These are phyloP conservation scores for Samsoniella hepiali DNA, from an alignment of 2,329 filamentous ascomycete species.

Conservation along the genomic window DNA sequence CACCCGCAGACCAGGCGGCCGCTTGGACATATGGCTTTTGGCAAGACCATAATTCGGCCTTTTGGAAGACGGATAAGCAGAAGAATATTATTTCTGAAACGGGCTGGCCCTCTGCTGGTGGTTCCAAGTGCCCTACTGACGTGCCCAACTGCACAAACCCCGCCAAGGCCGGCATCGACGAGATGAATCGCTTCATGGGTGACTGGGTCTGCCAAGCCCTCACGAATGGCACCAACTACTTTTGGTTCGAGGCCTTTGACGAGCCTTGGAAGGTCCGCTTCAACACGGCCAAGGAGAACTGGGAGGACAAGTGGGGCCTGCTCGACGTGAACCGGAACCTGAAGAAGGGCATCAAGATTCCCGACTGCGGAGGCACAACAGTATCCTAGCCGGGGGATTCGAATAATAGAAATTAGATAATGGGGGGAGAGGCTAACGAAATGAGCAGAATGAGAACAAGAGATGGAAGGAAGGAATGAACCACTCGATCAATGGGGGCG, in stretches of 20 bases:
- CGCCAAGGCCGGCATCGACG: slow-evolving; percentile 71
- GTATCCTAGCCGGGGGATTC: slow-evolving; percentile 33
- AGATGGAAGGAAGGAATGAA: not conserved
- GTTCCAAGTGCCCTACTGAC: slow-evolving; percentile 66
- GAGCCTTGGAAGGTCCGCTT: slow-evolving; percentile 89
- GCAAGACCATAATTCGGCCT: slow-evolving; percentile 60
- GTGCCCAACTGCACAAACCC: slow-evolving; percentile 58
- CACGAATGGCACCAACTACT: slow-evolving; percentile 82
- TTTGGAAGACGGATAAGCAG: slow-evolving; percentile 59
- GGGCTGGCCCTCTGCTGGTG: slow-evolving; percentile 84
- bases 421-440: not conserved
- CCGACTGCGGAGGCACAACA: slow-evolving; percentile 77
- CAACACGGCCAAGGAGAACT: slow-evolving; percentile 65
- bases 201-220: slow-evolving; percentile 81
- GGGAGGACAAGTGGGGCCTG: slow-evolving; percentile 95
- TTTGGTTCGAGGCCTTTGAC: slow-evolving; percentile 97
- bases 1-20: slow-evolving; percentile 64
- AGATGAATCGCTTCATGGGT: slow-evolving; percentile 83
- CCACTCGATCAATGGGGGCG: not conserved
- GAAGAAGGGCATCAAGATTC: slow-evolving; percentile 80
- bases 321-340: slow-evolving; percentile 82
- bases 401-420: not conserved
- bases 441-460: not conserved
- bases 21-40: slow-evolving; percentile 84
- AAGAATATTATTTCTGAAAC: slow-evolving; percentile 86